These are phyloP conservation scores for Amesomyces nigricolor DNA, from an alignment of 2,329 filamentous ascomycete species.

Conservation along the genomic window DNA sequence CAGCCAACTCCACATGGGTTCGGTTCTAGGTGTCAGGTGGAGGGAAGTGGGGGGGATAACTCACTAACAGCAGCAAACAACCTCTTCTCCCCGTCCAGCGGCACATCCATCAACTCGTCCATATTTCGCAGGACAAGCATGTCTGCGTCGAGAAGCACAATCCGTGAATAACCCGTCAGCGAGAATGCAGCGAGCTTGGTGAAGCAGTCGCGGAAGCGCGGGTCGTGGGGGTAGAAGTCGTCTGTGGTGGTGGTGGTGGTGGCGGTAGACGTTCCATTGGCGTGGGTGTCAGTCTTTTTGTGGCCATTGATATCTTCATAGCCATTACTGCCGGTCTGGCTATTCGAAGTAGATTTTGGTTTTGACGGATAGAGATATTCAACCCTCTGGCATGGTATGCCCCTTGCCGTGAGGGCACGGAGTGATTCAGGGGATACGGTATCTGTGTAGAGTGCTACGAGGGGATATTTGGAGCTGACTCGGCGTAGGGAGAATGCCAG, in stretches of 20 bases:
- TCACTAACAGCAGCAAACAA: constrained; percentile 67
- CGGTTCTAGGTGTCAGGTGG: neutral
- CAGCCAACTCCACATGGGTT: constrained; percentile 56
- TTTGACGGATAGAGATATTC: constrained; percentile 63
- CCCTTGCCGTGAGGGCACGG: constrained; percentile 60
- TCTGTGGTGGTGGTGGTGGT: neutral
- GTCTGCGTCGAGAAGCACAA: constrained; percentile 82
- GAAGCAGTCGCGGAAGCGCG: constrained; percentile 87
- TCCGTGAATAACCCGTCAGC: constrained; percentile 67
- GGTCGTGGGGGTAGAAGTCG: constrained; percentile 59
- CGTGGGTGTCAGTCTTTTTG: neutral
- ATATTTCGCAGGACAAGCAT: constrained; percentile 82
- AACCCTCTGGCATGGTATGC: constrained; percentile 64
- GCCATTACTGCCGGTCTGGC: too few species aligned
- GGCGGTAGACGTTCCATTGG: neutral
- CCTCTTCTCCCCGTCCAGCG: constrained; percentile 53
- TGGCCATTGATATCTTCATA: neutral
- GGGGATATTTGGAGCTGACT: constrained; percentile 62
- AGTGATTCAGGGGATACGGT: constrained; percentile 59
- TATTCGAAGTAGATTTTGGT: constrained; percentile 40
- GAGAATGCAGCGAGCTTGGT: constrained; percentile 77
- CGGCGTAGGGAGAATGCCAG: constrained; percentile 71
- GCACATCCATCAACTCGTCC: constrained; percentile 86
- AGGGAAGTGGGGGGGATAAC: neutral
- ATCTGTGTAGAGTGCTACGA: constrained; percentile 79